phyloP scores from a whole-genome alignment of 2,329 filamentous ascomycete species.

The Chrysoporthe cubensis region DNA sequence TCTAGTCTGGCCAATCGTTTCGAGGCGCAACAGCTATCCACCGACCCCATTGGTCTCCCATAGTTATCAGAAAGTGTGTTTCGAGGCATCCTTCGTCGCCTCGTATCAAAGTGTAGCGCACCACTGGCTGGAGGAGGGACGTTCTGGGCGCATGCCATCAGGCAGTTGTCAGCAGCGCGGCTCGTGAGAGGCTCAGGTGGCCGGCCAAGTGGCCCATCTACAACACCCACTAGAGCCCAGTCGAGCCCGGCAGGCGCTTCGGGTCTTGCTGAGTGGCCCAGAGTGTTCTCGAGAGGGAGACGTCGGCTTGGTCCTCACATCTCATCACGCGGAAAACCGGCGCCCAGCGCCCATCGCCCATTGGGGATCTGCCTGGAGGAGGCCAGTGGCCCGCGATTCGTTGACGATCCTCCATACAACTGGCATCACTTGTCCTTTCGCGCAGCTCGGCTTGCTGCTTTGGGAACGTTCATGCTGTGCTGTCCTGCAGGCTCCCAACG shows the following conservation, averaged over 20 bases:
- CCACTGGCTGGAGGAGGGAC: background rate
- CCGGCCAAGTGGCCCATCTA: background rate
- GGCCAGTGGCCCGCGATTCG: background rate
- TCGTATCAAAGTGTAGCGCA: background rate
- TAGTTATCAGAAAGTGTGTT: background rate
- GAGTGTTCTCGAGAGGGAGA: background rate
- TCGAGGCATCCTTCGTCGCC: background rate
- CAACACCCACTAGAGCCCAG: background rate
- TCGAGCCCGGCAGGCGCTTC: background rate
- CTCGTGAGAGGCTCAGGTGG: background rate
- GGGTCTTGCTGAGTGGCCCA: background rate
- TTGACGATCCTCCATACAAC: background rate
- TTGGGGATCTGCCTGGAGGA: background rate
- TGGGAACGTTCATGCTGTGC: background rate
- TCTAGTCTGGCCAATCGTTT: background rate
- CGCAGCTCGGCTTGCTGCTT: background rate
- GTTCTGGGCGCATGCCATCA: background rate
- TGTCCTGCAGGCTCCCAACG: conserved; percentile 1
- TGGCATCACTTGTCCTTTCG: background rate
- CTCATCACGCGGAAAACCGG: background rate
- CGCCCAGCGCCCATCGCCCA: background rate
- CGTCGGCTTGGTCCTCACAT: background rate
- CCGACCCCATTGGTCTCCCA: background rate
- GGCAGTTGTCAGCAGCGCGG: conserved; percentile 1
- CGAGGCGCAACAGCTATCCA: no score